Evolutionary conservation across 345 rosid genomes (phyloP).

Genomic region (Noccaea caerulescens): DNA sequence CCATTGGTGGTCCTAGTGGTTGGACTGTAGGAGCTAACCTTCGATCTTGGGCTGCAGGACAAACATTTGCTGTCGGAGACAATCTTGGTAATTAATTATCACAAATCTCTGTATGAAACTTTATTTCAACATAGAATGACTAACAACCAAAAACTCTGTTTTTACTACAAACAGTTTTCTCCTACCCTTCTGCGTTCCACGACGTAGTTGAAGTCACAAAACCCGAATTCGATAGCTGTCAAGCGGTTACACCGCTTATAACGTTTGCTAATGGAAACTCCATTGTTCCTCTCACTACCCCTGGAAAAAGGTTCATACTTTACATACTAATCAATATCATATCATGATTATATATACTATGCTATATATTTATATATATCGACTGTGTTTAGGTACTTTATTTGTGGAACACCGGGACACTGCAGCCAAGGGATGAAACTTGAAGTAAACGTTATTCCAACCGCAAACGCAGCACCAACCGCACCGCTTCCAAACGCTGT

Average conservation of each 20-base stretch:
- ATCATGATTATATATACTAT: slow-evolving; percentile 1
- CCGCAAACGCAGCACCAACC: slow-evolving; percentile 39
- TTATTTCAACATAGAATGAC: slow-evolving; percentile 16
- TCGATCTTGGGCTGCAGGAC: slow-evolving; percentile 61
- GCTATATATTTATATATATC: background rate
- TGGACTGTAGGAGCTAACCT: slow-evolving; percentile 62
- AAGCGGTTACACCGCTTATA: slow-evolving; percentile 48
- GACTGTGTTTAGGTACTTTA: slow-evolving; percentile 59
- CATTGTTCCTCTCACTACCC: slow-evolving; percentile 55
- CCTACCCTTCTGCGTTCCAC: slow-evolving; percentile 51
- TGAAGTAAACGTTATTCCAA: slow-evolving; percentile 53
- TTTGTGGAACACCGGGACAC: slow-evolving; percentile 70
- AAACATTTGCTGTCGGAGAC: slow-evolving; percentile 62
- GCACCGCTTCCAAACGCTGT: slow-evolving; percentile 41
- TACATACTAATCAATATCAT: slow-evolving; percentile 1
- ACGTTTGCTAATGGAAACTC: slow-evolving; percentile 59
- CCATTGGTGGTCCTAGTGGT: slow-evolving; percentile 68
- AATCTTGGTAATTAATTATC: slow-evolving; percentile 53
- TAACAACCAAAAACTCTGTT: slow-evolving; percentile 25
- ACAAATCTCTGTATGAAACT: background rate
- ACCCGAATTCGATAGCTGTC: slow-evolving; percentile 64
- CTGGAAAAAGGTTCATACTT: slow-evolving; percentile 55
- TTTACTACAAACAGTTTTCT: slow-evolving; percentile 54
- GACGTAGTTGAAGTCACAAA: slow-evolving; percentile 63
- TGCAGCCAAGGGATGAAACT: slow-evolving; percentile 77